Conservation (phyloP, 2,329 filamentous ascomycete genomes). For the Colletotrichum lini region DNA sequence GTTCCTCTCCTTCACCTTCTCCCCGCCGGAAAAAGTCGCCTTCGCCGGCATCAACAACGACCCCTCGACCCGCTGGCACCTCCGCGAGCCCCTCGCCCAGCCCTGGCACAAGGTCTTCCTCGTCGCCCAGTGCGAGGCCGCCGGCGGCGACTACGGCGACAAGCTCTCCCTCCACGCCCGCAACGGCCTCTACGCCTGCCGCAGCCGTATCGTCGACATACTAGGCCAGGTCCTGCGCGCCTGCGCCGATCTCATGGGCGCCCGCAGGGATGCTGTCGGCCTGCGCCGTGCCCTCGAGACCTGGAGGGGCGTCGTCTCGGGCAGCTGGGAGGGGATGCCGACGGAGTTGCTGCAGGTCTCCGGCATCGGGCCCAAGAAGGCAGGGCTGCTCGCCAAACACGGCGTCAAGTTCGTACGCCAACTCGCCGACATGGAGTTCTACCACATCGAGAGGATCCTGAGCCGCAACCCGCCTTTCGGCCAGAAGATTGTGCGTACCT, state of each 20-base stretch:
- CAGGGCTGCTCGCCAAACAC: constrained; percentile 80
- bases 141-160: constrained; percentile 68
- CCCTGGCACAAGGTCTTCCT: constrained; percentile 83
- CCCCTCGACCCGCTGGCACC: constrained; percentile 55
- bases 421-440: constrained; percentile 76
- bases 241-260: constrained; percentile 55
- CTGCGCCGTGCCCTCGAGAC: constrained; percentile 82
- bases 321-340: constrained; percentile 79
- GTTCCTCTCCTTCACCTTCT: constrained; percentile 55
- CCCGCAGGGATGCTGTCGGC: constrained; percentile 72
- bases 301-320: constrained; percentile 81
- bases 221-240: constrained; percentile 56
- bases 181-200: constrained; percentile 52
- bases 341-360: constrained; percentile 88
- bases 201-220: constrained; percentile 50
- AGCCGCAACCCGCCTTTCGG: constrained; percentile 89
- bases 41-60: constrained; percentile 57
- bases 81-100: constrained; percentile 62
- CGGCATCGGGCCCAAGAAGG: constrained; percentile 81
- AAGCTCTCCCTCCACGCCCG: constrained; percentile 56
- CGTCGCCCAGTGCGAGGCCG: constrained; percentile 76
- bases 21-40: constrained; percentile 52
- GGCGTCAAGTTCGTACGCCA: constrained; percentile 79
- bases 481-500: constrained; percentile 73
- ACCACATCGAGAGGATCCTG: constrained; percentile 82